Conservation (phyloP, 2,329 filamentous ascomycete species). For the Ceratocystis eucalypticola region DNA sequence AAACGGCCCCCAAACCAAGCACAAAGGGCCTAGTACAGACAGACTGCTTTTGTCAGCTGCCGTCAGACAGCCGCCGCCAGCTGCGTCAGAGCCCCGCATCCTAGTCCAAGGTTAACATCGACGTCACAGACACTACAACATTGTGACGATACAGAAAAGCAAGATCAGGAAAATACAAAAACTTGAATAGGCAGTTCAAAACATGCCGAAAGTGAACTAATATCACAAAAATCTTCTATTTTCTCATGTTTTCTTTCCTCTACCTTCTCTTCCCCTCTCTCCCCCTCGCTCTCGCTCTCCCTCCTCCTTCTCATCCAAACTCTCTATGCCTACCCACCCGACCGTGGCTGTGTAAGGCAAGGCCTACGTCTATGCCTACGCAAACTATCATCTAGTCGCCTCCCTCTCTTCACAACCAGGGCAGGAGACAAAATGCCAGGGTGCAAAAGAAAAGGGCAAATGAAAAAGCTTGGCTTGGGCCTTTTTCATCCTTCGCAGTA, state of each 20-base stretch:
- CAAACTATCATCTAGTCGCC: not conserved
- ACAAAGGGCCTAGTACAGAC: too few species aligned
- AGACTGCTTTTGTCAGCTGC: not conserved
- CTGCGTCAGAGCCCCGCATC: not conserved
- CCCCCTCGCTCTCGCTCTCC: not conserved
- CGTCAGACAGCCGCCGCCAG: not conserved
- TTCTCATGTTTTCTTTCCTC: not conserved
- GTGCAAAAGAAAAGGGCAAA: not conserved
- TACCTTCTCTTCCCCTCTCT: not conserved
- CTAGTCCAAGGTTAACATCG: not conserved
- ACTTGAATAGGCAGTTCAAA: too few species aligned
- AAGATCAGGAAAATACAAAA: too few species aligned
- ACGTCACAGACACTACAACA: not conserved
- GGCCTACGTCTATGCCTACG: too few species aligned
- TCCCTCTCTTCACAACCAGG: too few species aligned
- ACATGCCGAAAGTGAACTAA: too few species aligned
- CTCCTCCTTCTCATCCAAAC: not conserved
- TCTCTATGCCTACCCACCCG: not conserved
- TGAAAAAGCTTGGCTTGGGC: not conserved
- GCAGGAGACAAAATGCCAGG: too few species aligned
- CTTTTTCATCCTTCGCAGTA: not conserved
- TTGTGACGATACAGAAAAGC: not conserved
- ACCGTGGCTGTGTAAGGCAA: slow-evolving; percentile 4
- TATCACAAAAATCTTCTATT: not conserved
- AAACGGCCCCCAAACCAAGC: not conserved